phyloP scores from a whole-genome alignment of 305 asterid genomes.

The Monarda citriodora region DNA sequence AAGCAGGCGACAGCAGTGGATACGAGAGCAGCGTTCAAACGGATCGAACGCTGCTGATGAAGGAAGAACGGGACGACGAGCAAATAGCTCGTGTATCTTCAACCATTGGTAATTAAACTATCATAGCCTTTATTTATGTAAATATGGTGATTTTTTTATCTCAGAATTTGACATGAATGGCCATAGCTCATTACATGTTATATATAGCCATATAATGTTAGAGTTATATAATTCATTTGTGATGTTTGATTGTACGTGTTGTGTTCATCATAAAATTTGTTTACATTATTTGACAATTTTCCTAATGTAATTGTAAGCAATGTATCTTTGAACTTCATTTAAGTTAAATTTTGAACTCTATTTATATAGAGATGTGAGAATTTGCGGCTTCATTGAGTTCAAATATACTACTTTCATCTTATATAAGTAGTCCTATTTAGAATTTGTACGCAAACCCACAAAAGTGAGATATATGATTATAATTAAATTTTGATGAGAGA shows the following conservation, averaged over 20 bases:
- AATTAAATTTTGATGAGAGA: no score
- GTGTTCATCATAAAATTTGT: no score
- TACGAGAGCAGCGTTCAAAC: conserved; percentile 81
- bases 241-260: conserved; percentile 6
- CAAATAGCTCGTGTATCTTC: conserved; percentile 11
- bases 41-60: conserved; percentile 48
- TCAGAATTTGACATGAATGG: conserved; percentile 21
- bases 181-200: conserved; percentile 14
- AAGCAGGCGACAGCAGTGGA: conserved; percentile 89
- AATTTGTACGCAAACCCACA: no score
- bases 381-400: neutral
- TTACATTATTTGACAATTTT: neutral
- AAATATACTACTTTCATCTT: no score
- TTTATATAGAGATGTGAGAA: neutral
- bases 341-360: neutral
- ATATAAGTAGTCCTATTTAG: no score
- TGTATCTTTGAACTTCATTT: conserved; percentile 4
- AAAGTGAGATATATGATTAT: no score
- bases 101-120: conserved; percentile 13
- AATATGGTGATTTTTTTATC: conserved; percentile 18
- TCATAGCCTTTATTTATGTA: conserved; percentile 31
- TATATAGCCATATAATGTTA: no score
- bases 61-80: conserved; percentile 69
- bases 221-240: conserved; percentile 21
- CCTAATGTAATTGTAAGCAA: conserved; percentile 10